These are phyloP conservation scores for Allium sativum DNA, from an alignment of 106 monocot species.

Conservation along the genomic window DNA sequence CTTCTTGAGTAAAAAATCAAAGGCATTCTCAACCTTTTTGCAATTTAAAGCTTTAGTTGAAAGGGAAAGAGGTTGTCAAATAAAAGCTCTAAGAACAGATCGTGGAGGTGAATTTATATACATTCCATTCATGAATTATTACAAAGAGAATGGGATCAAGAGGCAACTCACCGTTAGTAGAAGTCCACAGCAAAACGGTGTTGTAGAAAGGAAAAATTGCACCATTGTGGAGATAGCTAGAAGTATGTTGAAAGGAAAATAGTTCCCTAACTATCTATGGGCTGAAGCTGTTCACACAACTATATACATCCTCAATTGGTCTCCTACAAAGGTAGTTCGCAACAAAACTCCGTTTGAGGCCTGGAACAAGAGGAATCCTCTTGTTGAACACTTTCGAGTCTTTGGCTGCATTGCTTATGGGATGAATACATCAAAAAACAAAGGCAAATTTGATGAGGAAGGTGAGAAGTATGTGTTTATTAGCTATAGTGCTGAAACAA, in stretches of 20 bases:
- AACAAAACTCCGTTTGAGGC: constrained; percentile 4
- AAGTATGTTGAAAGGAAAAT: neutral
- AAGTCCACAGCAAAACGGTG: too few species aligned
- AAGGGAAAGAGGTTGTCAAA: neutral
- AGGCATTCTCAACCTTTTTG: neutral
- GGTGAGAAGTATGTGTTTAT: constrained; percentile 1
- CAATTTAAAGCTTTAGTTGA: constrained; percentile 4
- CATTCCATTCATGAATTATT: too few species aligned
- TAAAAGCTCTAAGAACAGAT: neutral
- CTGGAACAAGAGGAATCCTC: neutral
- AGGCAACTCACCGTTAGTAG: too few species aligned
- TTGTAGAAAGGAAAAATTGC: too few species aligned
- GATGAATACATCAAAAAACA: too few species aligned
- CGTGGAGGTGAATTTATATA: neutral
- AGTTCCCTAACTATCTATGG: neutral
- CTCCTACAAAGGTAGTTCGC: neutral
- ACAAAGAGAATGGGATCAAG: too few species aligned
- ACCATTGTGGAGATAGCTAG: constrained; percentile 8
- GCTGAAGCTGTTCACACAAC: neutral
- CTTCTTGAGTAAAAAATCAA: constrained; percentile 6
- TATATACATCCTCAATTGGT: neutral
- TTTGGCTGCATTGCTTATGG: too few species aligned
- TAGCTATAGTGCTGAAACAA: constrained; percentile 3
- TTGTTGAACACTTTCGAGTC: neutral
- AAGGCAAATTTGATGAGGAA: constrained; percentile 1